phyloP scores from a whole-genome alignment of 2,329 filamentous ascomycete genomes.

The Verticillium dahliae region DNA sequence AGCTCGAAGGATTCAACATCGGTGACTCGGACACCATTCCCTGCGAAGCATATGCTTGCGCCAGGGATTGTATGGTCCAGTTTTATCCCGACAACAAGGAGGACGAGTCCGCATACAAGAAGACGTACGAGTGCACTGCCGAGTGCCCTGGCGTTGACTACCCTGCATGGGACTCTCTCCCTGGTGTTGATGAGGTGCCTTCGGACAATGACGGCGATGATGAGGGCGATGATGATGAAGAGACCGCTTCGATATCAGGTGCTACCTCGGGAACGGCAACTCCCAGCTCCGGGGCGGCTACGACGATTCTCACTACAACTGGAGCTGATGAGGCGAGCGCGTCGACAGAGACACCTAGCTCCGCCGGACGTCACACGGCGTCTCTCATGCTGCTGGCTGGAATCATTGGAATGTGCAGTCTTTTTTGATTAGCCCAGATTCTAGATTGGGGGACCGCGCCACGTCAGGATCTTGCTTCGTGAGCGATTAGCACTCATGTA shows the following conservation, averaged over 20 bases:
- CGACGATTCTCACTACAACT: neutral
- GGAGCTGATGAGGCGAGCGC: neutral
- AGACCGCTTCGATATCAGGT: neutral
- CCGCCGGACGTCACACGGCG: neutral
- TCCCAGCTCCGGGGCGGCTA: neutral
- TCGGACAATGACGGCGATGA: neutral
- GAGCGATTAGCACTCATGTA: too few relatives aligned
- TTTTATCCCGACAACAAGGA: slow-evolving; percentile 4
- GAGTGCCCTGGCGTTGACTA: slow-evolving; percentile 1
- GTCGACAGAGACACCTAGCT: neutral
- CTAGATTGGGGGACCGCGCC: too few relatives aligned
- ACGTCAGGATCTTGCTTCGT: too few relatives aligned
- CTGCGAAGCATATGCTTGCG: slow-evolving; percentile 8
- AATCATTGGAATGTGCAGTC: neutral
- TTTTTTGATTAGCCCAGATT: neutral
- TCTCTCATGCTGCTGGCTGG: neutral
- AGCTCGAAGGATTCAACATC: slow-evolving; percentile 3
- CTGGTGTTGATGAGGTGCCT: neutral
- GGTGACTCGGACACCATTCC: slow-evolving; percentile 3
- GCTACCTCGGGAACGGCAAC: neutral
- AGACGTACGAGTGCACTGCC: slow-evolving; percentile 4
- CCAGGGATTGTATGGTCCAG: slow-evolving; percentile 6
- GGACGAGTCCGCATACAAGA: neutral
- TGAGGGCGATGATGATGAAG: neutral
- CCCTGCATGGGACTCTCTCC: slow-evolving; percentile 1